Evolutionary conservation across 495 filamentous ascomycete genomes (phyloP), one percentile per base, ranked within the genome.

Genomic region (Usnea hakonensis): DNA sequence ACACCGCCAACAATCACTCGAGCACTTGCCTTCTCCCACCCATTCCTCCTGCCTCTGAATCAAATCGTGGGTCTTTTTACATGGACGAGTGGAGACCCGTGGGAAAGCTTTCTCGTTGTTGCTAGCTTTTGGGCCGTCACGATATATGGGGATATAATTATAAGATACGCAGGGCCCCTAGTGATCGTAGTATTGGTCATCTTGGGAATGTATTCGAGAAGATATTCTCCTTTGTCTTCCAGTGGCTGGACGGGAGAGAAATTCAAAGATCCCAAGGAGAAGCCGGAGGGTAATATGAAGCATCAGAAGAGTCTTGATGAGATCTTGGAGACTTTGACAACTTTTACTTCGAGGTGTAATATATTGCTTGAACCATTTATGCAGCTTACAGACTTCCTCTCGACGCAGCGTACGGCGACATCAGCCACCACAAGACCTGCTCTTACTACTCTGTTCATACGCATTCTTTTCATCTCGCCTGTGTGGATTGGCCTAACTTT

Each of bases 31-130:
- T 95, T 97, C 70, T 95, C 90, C 28, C 91, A 97, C 73, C 91
- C 93, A 1, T 97, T 96, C 70, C 77, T 99, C 19, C 75, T 93
- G 35, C 90, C 90, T 23, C 77, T 95, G 44, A 97, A 96, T 68
- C 88, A 85, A 65, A 66, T 94, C 14, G 85, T 83, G 19, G 93
- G 92, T 0, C 77, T 99, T 55, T 66, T 97, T 44, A 95, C 89
- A 75, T 99, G 94, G 94, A 94, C 90, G 21, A 91, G 87, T 13
- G 87, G 82, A 35, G 94, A 99, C 67, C 86, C 91, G 3, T 97
- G 92, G 92, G 90, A 97, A 76, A 95, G 90, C 78, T 99, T 99
- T 74, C 77, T 99, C 54, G 71, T 97, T 35, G 78, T 99, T 16
- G 83, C 85, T 3, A 77, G 70, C 6, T 99, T 96, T 69, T 99